Evolutionary conservation across 345 rosid species (phyloP), one percentile per base, ranked within the genome.

Genomic region (Hirschfeldia incana): DNA sequence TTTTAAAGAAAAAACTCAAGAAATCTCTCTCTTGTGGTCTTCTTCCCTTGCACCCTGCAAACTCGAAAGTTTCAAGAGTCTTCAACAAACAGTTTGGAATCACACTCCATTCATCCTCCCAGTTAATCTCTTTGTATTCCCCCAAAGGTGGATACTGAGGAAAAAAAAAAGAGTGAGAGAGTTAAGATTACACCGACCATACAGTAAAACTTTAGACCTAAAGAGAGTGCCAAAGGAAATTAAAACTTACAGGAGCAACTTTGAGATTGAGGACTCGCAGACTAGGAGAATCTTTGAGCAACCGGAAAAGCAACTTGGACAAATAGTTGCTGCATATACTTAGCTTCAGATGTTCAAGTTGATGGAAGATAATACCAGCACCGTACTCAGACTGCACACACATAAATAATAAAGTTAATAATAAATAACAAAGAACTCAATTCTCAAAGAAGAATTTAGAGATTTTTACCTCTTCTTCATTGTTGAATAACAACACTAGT

Each of bases 81-180:
- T 69, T n/a, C 62, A 69, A 49, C 73, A 51, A 49, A 69, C 73
- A 51, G 55, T 15, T 3, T 1, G 44, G 73, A 69, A 10, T 30
- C 59, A 7, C 7, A 10, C 27, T 53, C 21, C 0, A 37, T 4
- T 15, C 39, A 15, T 9, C 5, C 5, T 34, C 51, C 62, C 62
- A 30, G 44, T 0, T 4, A 30, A 5, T 17, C 44, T 36, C 10
- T 21, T 21, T 21, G 21, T 1, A 21, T 21, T 21, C 21, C 21
- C 21, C 21, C 0, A 21, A 21, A 0, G 21, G 21, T 21, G 21
- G 21, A 36, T 36, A 36, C 42, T 10, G 42, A 36, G 42, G 39
- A 36, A 34, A 3, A 17, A 12, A 21, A 34, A 1, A 53, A 16
- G 3, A 34, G 8, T 15, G 1, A 53, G 28, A 55, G 61, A 17